phyloP scores from a whole-genome alignment of 2,329 filamentous ascomycete genomes.

The Arthrobotrys pseudoclavata region DNA sequence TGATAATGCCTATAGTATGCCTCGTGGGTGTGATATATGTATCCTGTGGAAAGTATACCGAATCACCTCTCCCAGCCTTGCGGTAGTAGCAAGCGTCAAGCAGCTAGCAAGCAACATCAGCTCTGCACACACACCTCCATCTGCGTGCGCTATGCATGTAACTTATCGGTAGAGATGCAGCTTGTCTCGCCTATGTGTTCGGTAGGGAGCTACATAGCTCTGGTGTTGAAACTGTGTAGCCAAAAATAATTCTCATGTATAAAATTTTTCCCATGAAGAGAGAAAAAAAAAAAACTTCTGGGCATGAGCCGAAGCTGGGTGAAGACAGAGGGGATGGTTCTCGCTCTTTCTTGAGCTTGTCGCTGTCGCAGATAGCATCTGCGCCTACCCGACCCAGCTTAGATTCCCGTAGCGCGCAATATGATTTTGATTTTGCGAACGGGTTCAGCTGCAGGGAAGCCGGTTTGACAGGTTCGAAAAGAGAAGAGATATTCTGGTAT shows the following conservation, averaged over 20 bases:
- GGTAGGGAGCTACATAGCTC: conserved; percentile 30
- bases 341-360: conserved; percentile 15
- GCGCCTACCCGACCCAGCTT: conserved; percentile 29
- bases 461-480: conserved; percentile 23
- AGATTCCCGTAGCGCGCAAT: conserved; percentile 41
- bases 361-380: conserved; percentile 20
- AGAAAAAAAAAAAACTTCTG: background rate
- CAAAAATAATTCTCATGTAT: conserved; percentile 53
- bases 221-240: conserved; percentile 36
- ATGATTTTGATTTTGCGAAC: conserved; percentile 10
- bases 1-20: conserved; percentile 19
- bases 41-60: conserved; percentile 26
- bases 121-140: conserved; percentile 26
- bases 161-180: conserved; percentile 55
- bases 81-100: conserved; percentile 12
- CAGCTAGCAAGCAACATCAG: conserved; percentile 15
- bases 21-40: conserved; percentile 32
- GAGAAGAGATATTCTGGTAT: conserved; percentile 10
- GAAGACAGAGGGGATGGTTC: conserved; percentile 6
- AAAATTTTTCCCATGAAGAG: conserved; percentile 27
- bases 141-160: conserved; percentile 45
- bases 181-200: conserved; percentile 57
- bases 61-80: conserved; percentile 11
- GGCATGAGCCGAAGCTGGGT: conserved; percentile 4
- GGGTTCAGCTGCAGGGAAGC: conserved; percentile 20